Conservation (phyloP, 306 rosid species). For the Gynostemma pentaphyllum region DNA sequence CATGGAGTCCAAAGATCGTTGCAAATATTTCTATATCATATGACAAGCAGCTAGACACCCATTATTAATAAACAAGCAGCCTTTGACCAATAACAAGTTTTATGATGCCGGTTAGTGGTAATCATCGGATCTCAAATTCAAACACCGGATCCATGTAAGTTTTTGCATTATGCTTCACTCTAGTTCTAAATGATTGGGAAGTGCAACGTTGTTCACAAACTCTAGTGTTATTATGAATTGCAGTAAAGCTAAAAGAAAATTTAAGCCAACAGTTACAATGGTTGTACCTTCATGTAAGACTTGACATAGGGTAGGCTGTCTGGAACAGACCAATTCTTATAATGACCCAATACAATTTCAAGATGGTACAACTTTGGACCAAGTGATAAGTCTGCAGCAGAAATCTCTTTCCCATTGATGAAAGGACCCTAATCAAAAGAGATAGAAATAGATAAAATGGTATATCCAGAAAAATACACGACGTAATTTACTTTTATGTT, state of each 20-base stretch:
- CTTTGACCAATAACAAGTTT: background rate
- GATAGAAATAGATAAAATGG: background rate
- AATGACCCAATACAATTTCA: conserved; percentile 81
- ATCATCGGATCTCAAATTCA: background rate
- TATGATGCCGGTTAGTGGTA: background rate
- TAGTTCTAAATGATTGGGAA: background rate
- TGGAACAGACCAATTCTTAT: conserved; percentile 69
- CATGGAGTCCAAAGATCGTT: background rate
- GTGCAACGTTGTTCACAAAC: background rate
- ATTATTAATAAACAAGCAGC: background rate
- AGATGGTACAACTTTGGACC: conserved; percentile 86
- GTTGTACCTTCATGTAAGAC: conserved; percentile 48
- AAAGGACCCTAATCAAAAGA: conserved; percentile 59
- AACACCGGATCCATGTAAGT: background rate
- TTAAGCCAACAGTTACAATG: background rate
- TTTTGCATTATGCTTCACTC: background rate
- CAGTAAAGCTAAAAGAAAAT: no score
- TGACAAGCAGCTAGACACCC: background rate
- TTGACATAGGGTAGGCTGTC: conserved; percentile 55
- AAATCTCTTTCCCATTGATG: conserved; percentile 63
- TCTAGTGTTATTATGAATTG: no score
- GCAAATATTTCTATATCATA: background rate
- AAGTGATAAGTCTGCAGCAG: conserved; percentile 74
- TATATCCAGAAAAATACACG: background rate
- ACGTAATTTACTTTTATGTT: background rate